Conservation (phyloP, 805 yeast genomes). For the Barnettozyma californica region DNA sequence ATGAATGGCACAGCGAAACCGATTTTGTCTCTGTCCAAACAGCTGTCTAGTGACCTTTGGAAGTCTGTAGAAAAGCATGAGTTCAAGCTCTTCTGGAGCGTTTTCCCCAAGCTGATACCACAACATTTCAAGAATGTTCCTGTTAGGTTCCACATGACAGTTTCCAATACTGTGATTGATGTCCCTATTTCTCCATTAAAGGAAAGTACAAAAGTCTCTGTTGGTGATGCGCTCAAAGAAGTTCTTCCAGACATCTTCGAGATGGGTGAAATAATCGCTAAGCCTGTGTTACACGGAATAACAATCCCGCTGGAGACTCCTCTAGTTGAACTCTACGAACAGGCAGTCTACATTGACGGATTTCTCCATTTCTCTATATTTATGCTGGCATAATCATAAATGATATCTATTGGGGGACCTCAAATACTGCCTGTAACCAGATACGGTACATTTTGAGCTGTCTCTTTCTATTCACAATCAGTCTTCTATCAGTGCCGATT, state of each 20-base stretch:
- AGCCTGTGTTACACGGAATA: slow-evolving; percentile 54
- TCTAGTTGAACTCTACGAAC: slow-evolving; percentile 39
- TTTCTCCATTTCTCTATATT: slow-evolving; percentile 51
- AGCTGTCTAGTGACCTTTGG: slow-evolving; percentile 57
- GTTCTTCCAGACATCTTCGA: slow-evolving; percentile 44
- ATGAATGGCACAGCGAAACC: slow-evolving; percentile 72
- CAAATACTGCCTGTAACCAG: slow-evolving; percentile 93
- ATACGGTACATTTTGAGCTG: slow-evolving; percentile 93
- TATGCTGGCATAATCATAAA: slow-evolving; percentile 25
- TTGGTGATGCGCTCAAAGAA: slow-evolving; percentile 37
- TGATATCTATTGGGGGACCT: slow-evolving; percentile 26
- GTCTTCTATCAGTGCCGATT: slow-evolving; percentile 85
- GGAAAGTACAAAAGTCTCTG: slow-evolving; percentile 16
- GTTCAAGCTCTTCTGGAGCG: slow-evolving; percentile 21
- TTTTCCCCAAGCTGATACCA: slow-evolving; percentile 20
- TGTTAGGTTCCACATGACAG: slow-evolving; percentile 40
- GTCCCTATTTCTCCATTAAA: slow-evolving; percentile 23
- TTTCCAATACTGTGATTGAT: slow-evolving; percentile 32
- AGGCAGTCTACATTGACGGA: slow-evolving; percentile 54
- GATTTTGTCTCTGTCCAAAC: slow-evolving; percentile 70
- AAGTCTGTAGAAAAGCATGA: slow-evolving; percentile 37
- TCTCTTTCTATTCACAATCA: slow-evolving; percentile 87
- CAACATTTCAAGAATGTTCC: slow-evolving; percentile 39
- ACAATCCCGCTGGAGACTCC: slow-evolving; percentile 40
- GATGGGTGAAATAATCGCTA: slow-evolving; percentile 30